phyloP scores from a whole-genome alignment of 108 stramenopile species.

The Cyclostephanos tholiformis region DNA sequence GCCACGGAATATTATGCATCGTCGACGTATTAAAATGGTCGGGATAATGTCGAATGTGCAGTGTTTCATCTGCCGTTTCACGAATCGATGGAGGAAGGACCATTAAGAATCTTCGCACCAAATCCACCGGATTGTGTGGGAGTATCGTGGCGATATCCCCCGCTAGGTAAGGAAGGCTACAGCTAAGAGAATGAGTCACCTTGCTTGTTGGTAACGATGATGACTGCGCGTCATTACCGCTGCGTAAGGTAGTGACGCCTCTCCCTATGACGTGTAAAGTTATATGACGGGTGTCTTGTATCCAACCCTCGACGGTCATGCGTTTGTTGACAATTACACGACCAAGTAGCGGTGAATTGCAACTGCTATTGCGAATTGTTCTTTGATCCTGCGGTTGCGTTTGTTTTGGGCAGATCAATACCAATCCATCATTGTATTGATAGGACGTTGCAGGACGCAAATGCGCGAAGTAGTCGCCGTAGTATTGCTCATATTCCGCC shows the following conservation, averaged over 20 bases:
- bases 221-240: not conserved
- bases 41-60: slow-evolving; percentile 47
- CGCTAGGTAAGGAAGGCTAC: slow-evolving; percentile 65
- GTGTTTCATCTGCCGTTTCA: slow-evolving; percentile 48
- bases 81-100: slow-evolving; percentile 66
- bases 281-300: slow-evolving; percentile 81
- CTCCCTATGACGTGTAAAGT: slow-evolving; percentile 35
- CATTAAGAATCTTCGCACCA: slow-evolving; percentile 63
- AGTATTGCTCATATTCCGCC: slow-evolving; percentile 36
- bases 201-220: not conserved
- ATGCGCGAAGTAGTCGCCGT: slow-evolving; percentile 62
- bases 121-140: slow-evolving; percentile 61
- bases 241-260: slow-evolving; percentile 1
- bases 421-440: slow-evolving; percentile 42
- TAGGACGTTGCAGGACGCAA: slow-evolving; percentile 70
- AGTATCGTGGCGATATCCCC: slow-evolving; percentile 79
- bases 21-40: not conserved
- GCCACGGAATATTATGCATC: slow-evolving; percentile 56
- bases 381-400: not conserved
- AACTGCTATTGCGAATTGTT: not conserved
- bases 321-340: slow-evolving; percentile 63
- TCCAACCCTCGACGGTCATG: slow-evolving; percentile 72
- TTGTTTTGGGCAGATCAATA: not conserved
- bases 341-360: slow-evolving; percentile 47
- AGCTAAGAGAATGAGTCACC: not conserved